Base-by-base conservation (phyloP, 106 monocot species). In the Acorus gramineus region DNA sequence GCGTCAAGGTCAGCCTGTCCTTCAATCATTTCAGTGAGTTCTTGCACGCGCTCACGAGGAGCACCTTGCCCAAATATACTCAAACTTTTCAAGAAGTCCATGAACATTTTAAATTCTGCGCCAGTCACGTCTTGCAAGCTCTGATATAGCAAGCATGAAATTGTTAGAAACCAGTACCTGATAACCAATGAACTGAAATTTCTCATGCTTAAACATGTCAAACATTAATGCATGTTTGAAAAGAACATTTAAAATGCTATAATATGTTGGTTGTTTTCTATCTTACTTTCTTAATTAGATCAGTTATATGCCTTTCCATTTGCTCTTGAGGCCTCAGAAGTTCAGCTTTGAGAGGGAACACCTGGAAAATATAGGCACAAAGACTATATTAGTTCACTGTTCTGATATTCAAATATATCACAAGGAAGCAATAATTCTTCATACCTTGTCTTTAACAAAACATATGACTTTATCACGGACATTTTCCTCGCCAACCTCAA, bases 101-200 rank as follows among this genome's bases (percentile, higher is more conserved):
- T 92, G 63, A 99, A 99, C 65, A 99, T 76, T 74, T 89, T 89
- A 69, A 99, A 99, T 63, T 99, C 98, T 57, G 81, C 82, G 48
- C 92, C 92, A 65, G 98, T 99, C 47, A 99, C 98, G 82, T 99
- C 98, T 80, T 83, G 85, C 57, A 91, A 79, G 69, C 91, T 98
- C 96, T 98, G 78, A 71, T 66, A 66, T 28, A 64, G 14, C 60
- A 66, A 4, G 5, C 10, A 14, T 59, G 42, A 2, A 12, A 50
- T 7, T 49, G 45, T 66, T 43, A 75, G 56, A 53, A 52, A 54
- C 12, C 4, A 11, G 9, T 3, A 46, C 9, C 9, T 44, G 11
- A 3, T 44, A 46, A 62, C 46, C 6, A 62, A 10, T 46, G 28
- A 51, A 28, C 9, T 6, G 3, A 42, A 47, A 57, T 50, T 2